Base-by-base conservation (phyloP, 306 rosid species). In the Prunus mume region DNA sequence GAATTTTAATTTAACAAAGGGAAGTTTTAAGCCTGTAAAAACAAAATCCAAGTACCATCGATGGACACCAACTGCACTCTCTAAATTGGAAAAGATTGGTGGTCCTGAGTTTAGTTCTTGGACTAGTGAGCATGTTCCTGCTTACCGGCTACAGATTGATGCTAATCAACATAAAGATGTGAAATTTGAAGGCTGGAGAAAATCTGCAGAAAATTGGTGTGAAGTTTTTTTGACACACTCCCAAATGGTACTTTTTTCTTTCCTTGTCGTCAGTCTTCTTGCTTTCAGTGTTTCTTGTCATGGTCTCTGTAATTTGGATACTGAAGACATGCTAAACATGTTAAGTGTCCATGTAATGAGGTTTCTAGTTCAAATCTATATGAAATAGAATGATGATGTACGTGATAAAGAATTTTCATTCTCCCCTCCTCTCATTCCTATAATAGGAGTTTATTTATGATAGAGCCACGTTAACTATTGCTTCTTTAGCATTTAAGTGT, bases 171-270 rank as follows among this genome's bases (percentile, higher is more conserved):
- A 81, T 55, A 80, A 74, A 58, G 84, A 76, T 77, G 86, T 87
- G 62, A 87, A 87, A 75, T 84, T 90, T 82, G 88, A 89, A 56
- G 98, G 97, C 66, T 89, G 95, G 97, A 89, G 89, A 76, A 84
- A 84, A 80, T 85, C 88, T 79, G 68, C 80, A 27, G 88, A 84
- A 72, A 88, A 88, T 85, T 83, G 74, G 83, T 89, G 92, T 96
- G 98, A 92, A 83, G 95, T 89, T 68, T 86, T 90, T 83, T 86
- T 90, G 87, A 92, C 98, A 75, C 96, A 94, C 91, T 87, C 97
- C 76, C 98, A 94, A 87, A 90, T 92, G 98, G 98, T 94, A 92
- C 52, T 75, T 71, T 54, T 46, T 80, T 81, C 84, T 73, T 85
- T 76, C 85, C 85, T 86, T 68, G 70, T 69, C 32, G 38, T 67